Evolutionary conservation across 2,329 filamentous ascomycete species (phyloP).

Genomic region (Botrytis sinoallii): DNA sequence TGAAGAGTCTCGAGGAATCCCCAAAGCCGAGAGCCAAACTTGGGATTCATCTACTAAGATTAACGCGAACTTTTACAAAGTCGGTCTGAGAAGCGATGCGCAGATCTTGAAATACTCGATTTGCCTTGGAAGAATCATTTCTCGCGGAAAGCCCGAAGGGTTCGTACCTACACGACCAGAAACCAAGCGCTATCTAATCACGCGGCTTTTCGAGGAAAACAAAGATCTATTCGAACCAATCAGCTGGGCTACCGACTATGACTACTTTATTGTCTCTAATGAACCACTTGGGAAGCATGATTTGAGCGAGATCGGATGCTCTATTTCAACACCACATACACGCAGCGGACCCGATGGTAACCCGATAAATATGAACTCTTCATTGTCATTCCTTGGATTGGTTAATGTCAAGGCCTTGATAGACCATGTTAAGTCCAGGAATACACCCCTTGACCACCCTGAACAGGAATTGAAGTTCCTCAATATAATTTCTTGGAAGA

Average conservation of each 20-base stretch:
- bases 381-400: background rate
- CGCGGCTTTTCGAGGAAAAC: background rate
- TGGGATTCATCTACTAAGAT: background rate
- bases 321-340: background rate
- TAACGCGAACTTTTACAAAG: background rate
- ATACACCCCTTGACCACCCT: background rate
- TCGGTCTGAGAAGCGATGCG: background rate
- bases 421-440: background rate
- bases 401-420: background rate
- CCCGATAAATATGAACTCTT: background rate
- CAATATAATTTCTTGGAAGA: constrained; percentile 25
- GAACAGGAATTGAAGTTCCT: constrained; percentile 14
- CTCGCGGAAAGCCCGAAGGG: background rate
- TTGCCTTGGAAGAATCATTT: background rate
- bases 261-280: background rate
- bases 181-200: background rate
- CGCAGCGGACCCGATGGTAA: background rate
- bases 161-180: background rate
- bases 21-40: background rate
- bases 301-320: background rate
- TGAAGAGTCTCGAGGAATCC: background rate
- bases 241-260: background rate
- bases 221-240: background rate
- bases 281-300: background rate
- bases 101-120: background rate